Evolutionary conservation across 768 basidiomycete genomes (phyloP), one percentile per base, ranked within the genome.

Genomic region (Roridomyces roridus): DNA sequence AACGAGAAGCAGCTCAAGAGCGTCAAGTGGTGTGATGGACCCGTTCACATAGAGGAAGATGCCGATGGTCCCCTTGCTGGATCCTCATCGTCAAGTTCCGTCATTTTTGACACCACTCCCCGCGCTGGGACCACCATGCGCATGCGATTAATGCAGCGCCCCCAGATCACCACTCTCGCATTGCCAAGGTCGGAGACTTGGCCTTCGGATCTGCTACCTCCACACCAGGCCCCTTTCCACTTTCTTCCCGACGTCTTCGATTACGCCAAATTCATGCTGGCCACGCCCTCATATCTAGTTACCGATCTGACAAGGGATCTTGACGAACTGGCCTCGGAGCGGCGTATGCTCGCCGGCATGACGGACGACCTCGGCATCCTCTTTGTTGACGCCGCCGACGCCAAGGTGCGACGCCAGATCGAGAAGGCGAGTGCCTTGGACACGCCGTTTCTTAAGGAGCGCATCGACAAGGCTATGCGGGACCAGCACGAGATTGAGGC

Each of bases 221-320:
- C 94, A 18, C 93, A 96, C 62, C 89, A 95, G 67, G 92, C 94
- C 0, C 96, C 97, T 7, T 98, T 96, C 78, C 85, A 97, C 69
- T 98, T 99, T 77, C 80, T 96, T 20, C 97, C 96, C 0, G 94
- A 98, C 67, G 91, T 97, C 36, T 86, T 87, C 60, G 75, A 77
- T 35, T 97, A 90, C 70, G 83, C 95, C 18, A 94, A 93, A 68
- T 97, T 98, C 77, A 97, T 98, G 95, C 86, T 98, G 23, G 94
- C 94, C 18, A 94, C 95, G 0, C 94, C 96, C 1, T 79, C 84
- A 2, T 92, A 96, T 70, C 82, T 98, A 55, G 80, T 90, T 37
- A 69, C 80, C 17, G 89, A 93, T 67, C 83, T 98, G 12, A 80
- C 83, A 3, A 77, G 72, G 41, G 91, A 99, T 57, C 72, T 94